phyloP scores from a whole-genome alignment of 768 basidiomycete genomes.

The Calocybe indica region DNA sequence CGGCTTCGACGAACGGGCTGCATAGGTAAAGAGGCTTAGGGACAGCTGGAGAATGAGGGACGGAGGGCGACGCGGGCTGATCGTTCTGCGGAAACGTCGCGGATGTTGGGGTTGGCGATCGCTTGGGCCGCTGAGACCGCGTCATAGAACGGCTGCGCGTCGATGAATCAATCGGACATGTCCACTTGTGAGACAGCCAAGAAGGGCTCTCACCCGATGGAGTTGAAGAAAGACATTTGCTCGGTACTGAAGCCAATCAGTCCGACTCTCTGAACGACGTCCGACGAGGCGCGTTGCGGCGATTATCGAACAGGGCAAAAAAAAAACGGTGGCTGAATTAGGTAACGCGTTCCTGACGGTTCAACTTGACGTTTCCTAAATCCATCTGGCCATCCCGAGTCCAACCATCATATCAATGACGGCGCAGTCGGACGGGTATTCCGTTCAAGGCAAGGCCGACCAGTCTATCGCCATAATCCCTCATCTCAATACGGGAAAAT shows the following conservation, averaged over 20 bases:
- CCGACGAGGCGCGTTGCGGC: background rate
- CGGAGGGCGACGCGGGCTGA: slow-evolving; percentile 28
- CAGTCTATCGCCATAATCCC: slow-evolving; percentile 27
- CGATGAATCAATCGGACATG: background rate
- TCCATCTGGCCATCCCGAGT: no score
- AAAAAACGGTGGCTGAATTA: no score
- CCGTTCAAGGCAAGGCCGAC: no score
- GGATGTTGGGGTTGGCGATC: slow-evolving; percentile 72
- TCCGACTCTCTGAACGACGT: slow-evolving; percentile 11
- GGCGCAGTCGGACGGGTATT: no score
- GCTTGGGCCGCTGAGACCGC: slow-evolving; percentile 65
- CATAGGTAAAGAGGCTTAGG: slow-evolving; percentile 81
- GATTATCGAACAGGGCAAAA: no score
- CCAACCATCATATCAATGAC: no score
- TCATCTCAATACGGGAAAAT: slow-evolving; percentile 10
- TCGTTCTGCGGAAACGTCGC: slow-evolving; percentile 47
- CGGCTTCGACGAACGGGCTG: slow-evolving; percentile 95
- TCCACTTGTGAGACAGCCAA: background rate
- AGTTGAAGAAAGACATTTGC: slow-evolving; percentile 79
- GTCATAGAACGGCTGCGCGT: slow-evolving; percentile 64
- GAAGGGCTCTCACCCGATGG: slow-evolving; percentile 53
- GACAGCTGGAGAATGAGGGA: slow-evolving; percentile 32
- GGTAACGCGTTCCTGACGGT: no score
- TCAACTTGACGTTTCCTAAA: no score
- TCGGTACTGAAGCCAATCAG: slow-evolving; percentile 26